These are phyloP conservation scores for Pluteus cervinus DNA, from an alignment of 768 basidiomycete genomes.

Conservation along the genomic window DNA sequence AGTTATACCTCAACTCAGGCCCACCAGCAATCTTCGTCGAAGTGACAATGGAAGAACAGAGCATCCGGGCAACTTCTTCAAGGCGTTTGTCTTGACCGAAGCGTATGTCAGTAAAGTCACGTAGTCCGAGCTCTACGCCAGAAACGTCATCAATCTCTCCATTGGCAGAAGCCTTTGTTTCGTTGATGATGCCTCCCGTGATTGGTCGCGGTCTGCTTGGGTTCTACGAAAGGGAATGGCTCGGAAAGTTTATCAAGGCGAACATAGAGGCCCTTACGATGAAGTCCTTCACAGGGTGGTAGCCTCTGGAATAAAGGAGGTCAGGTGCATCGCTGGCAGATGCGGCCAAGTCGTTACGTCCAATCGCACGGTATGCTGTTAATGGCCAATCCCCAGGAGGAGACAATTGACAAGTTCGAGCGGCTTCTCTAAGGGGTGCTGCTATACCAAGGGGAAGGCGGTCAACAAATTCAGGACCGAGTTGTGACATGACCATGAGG, in stretches of 20 bases:
- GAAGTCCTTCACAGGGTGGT: constrained; percentile 50
- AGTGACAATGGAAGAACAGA: constrained; percentile 72
- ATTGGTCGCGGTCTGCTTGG: constrained; percentile 42
- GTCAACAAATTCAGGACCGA: constrained; percentile 44
- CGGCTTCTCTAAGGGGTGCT: constrained; percentile 77
- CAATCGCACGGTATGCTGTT: constrained; percentile 63
- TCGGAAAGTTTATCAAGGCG: background rate
- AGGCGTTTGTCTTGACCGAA: constrained; percentile 88
- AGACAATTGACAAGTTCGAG: constrained; percentile 75
- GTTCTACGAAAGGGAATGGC: constrained; percentile 32
- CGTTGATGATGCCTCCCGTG: constrained; percentile 43
- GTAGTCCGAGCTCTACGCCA: constrained; percentile 67
- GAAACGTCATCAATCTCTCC: constrained; percentile 56
- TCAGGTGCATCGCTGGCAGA: constrained; percentile 45
- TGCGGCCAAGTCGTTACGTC: constrained; percentile 70
- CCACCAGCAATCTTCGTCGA: constrained; percentile 61
- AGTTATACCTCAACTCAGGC: constrained; percentile 50
- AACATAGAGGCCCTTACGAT: constrained; percentile 33
- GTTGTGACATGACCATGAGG: constrained; percentile 42
- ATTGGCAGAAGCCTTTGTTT: constrained; percentile 41
- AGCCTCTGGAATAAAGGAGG: constrained; percentile 43
- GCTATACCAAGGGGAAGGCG: constrained; percentile 64
- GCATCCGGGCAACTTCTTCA: constrained; percentile 87
- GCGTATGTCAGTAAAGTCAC: constrained; percentile 75
- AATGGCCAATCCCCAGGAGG: constrained; percentile 72